phyloP scores from a whole-genome alignment of 768 basidiomycete species.

The Podaxis sp. region DNA sequence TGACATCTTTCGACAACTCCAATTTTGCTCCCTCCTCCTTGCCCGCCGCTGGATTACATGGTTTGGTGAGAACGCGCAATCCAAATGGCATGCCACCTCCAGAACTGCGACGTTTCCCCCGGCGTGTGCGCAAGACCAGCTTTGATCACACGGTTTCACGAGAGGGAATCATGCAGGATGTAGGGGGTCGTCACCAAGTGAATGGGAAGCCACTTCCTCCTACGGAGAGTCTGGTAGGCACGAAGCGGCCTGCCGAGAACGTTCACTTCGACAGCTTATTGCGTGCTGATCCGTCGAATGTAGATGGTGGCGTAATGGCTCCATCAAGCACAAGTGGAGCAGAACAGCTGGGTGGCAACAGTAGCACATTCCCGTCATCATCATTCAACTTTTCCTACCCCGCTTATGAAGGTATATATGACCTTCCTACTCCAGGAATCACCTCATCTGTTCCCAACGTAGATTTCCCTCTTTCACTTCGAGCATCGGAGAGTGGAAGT shows the following conservation, averaged over 20 bases:
- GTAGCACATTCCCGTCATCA: conserved; percentile 56
- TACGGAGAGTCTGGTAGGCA: conserved; percentile 60
- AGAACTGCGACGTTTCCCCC: conserved; percentile 57
- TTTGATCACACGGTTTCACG: conserved; percentile 85
- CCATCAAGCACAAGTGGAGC: conserved; percentile 27
- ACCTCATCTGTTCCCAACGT: conserved; percentile 13
- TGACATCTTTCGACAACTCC: conserved; percentile 35
- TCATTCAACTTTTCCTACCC: conserved; percentile 73
- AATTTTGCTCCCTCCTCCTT: conserved; percentile 67
- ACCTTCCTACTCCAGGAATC: conserved; percentile 34
- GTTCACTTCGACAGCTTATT: conserved; percentile 77
- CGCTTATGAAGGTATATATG: conserved; percentile 61
- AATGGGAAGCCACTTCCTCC: conserved; percentile 65
- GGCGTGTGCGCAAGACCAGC: conserved; percentile 89
- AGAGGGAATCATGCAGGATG: conserved; percentile 38
- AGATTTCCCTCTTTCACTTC: conserved; percentile 12
- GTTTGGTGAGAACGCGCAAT: conserved; percentile 36
- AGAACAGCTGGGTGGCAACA: conserved; percentile 33
- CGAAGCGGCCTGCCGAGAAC: conserved; percentile 79
- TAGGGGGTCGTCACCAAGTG: conserved; percentile 66
- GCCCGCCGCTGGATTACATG: conserved; percentile 67
- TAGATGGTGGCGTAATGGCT: conserved; percentile 30
- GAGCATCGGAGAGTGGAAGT: conserved; percentile 12
- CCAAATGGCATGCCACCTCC: conserved; percentile 28
- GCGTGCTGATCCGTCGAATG: conserved; percentile 68